A percentile compares a stretch with the other conserved stretches of the same genome.
Evolutionary conservation across 1,139 yeast genomes (phyloP).

Genomic region (Hanseniaspora sp.): DNA sequence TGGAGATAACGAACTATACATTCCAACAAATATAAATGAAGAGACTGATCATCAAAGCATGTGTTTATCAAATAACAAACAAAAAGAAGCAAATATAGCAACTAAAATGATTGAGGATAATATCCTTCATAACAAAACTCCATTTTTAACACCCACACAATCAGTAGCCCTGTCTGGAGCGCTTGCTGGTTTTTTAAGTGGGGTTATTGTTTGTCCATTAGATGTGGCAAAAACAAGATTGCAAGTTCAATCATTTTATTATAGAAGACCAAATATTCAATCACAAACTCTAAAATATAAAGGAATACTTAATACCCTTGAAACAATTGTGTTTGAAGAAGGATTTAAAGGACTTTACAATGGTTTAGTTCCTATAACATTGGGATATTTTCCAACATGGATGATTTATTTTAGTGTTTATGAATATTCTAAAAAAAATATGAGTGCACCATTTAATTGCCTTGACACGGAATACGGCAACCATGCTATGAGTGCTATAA

Average conservation of each 20-base stretch:
- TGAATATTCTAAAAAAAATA: conserved; percentile 54
- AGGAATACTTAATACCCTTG: conserved; percentile 53
- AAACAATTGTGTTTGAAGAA: conserved; percentile 58
- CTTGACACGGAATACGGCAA: conserved; percentile 32
- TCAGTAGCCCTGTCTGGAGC: conserved; percentile 73
- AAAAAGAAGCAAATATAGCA: no score
- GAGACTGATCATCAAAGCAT: not conserved
- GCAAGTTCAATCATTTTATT: conserved; percentile 69
- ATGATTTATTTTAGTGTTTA: conserved; percentile 86
- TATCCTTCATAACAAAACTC: not conserved
- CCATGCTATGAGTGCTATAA: conserved; percentile 65
- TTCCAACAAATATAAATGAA: conserved; percentile 6
- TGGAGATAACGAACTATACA: conserved; percentile 9
- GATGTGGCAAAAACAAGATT: conserved; percentile 89
- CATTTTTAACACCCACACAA: conserved; percentile 26
- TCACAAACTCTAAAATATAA: conserved; percentile 30
- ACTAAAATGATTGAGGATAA: not conserved
- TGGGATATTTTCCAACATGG: conserved; percentile 97
- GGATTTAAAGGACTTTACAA: conserved; percentile 76
- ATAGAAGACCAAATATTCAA: conserved; percentile 21
- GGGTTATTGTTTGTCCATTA: conserved; percentile 82
- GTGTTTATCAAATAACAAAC: no score
- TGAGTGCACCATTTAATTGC: not conserved
- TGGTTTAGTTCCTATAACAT: conserved; percentile 79
- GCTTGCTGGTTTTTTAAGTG: conserved; percentile 79